Base-by-base conservation (phyloP, 2,329 filamentous ascomycete species). In the Chrysoporthe deuterocubensis region DNA sequence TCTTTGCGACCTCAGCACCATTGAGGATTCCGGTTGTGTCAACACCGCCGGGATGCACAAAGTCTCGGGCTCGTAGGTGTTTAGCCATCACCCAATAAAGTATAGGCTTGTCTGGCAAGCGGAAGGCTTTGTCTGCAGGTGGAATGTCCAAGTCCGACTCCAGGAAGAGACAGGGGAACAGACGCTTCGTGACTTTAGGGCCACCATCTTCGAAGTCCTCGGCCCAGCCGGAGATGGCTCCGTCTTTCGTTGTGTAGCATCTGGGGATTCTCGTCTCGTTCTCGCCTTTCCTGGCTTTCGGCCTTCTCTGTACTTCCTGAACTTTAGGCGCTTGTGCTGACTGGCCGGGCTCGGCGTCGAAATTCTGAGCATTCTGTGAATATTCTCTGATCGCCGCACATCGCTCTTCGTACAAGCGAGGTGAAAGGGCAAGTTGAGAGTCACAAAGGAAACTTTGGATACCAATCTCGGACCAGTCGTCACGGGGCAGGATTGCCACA, bases 81-180 rank as follows among this genome's bases (percentile, higher is more conserved):
- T 13, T 11, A 1, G 64, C 64, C 6, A 26, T 11, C 1, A 65
- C 4, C 57, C 64, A 65, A 37, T 44, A 3, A 32, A 65, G 56
- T 18, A 52, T 40, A 14, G 32, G 34, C 13, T 44, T 14, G 13
- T 43, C 34, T 1, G 57, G 64, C 8, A 65, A 18, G 6, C 18
- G 18, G 11, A 54, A 65, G 5, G 40, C 2, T 9, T 65, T 16
- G 4, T 11, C 34, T 43, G 34, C 32, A 0, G 64, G 56, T 43
- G 64, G 64, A 48, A 65, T 61, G 2, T 44, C 6, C 16, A 65
- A 37, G 16, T 1, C 18, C 3, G 14, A 32, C 9, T 11, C 14
- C 56, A 61, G 37, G 5, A 61, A 6, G 4, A 65, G 44, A n/a
- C 44, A 65, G 11, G 46, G 64, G n/a, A 61, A 65, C 4, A n/a